phyloP scores from a whole-genome alignment of 495 filamentous ascomycete species.

The Aspergillus kassunensis region DNA sequence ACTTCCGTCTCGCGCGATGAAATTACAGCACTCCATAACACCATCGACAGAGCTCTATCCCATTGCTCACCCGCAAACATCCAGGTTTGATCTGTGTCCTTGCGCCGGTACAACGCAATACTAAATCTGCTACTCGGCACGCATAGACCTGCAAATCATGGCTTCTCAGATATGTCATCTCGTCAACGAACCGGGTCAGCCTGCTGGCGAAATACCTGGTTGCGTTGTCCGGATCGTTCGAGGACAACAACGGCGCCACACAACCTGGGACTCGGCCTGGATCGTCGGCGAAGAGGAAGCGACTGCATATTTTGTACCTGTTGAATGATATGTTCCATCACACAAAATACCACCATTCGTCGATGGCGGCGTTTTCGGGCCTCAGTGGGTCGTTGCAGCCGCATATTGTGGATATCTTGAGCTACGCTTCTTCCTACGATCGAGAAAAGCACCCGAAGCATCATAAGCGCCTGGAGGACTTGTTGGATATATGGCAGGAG shows the following conservation, averaged over 20 bases:
- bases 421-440: slow-evolving; percentile 57
- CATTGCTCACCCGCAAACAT: slow-evolving; percentile 81
- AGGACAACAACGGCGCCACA: slow-evolving; percentile 13
- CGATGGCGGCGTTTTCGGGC: slow-evolving; percentile 39
- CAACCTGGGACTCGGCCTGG: slow-evolving; percentile 17
- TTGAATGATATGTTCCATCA: slow-evolving; percentile 83
- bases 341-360: slow-evolving; percentile 55
- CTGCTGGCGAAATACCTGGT: slow-evolving; percentile 74
- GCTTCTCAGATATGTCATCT: slow-evolving; percentile 68
- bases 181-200: slow-evolving; percentile 60
- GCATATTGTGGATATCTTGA: slow-evolving; percentile 58
- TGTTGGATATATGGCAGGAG: slow-evolving; percentile 72
- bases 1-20: slow-evolving; percentile 64
- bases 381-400: slow-evolving; percentile 60
- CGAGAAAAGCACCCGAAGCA: slow-evolving; percentile 59
- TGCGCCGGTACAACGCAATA: slow-evolving; percentile 37
- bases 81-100: slow-evolving; percentile 76
- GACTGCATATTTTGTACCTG: slow-evolving; percentile 77
- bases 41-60: slow-evolving; percentile 62
- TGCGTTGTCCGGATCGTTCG: slow-evolving; percentile 61
- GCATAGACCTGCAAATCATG: slow-evolving; percentile 86
- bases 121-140: slow-evolving; percentile 43
- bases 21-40: slow-evolving; percentile 64
- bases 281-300: slow-evolving; percentile 61
- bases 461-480: slow-evolving; percentile 55